These are phyloP conservation scores for Prunus mira DNA, from an alignment of 306 rosid species.

Conservation along the genomic window DNA sequence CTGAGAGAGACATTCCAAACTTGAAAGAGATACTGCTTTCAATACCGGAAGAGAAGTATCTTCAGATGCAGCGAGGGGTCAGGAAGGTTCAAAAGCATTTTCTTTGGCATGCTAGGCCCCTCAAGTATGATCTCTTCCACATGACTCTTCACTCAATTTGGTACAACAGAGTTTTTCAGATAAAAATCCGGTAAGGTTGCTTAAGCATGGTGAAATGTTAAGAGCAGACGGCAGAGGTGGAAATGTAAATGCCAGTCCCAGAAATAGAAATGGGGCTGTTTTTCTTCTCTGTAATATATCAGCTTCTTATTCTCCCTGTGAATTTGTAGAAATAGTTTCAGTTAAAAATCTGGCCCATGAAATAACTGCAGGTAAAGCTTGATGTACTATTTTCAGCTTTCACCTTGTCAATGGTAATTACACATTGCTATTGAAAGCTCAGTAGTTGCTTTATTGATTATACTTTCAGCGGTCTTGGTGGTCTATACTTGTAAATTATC, in stretches of 20 bases:
- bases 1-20: constrained; percentile 79
- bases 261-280: neutral
- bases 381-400: neutral
- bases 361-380: neutral
- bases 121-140: constrained; percentile 87
- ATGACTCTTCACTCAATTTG: constrained; percentile 96
- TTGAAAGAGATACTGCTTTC: constrained; percentile 67
- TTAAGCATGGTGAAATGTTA: neutral
- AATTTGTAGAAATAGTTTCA: neutral
- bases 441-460: too few species aligned
- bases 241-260: neutral
- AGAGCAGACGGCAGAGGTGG: neutral
- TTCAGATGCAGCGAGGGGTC: constrained; percentile 70
- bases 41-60: constrained; percentile 68
- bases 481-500: too few species aligned
- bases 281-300: too few species aligned
- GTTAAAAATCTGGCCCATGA: neutral
- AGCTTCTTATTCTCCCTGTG: neutral
- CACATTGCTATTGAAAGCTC: too few species aligned
- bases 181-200: constrained; percentile 40
- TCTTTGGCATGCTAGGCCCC: constrained; percentile 81
- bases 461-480: too few species aligned
- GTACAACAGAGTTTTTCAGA: constrained; percentile 87
- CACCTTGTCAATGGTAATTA: neutral
- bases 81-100: constrained; percentile 84